Evolutionary conservation across 768 basidiomycete species (phyloP).

Genomic region (Udeniomyces megalosporus): DNA sequence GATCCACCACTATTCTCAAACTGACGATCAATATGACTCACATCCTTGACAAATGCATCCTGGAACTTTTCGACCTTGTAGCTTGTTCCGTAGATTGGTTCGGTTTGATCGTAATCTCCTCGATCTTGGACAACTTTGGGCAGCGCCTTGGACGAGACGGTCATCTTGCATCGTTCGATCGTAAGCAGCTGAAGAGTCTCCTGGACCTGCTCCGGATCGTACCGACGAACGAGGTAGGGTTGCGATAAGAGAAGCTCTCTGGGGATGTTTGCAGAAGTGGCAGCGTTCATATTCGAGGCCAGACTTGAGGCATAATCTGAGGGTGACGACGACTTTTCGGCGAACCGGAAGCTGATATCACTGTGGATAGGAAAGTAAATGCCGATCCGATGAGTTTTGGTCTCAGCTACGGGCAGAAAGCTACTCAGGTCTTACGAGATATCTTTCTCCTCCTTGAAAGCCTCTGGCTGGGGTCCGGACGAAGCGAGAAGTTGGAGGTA

Average conservation of each 20-base stretch:
- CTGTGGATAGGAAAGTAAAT: no score
- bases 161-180: constrained; percentile 52
- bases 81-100: constrained; percentile 84
- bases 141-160: constrained; percentile 62
- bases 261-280: constrained; percentile 43
- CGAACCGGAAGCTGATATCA: constrained; percentile 63
- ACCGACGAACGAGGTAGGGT: constrained; percentile 55
- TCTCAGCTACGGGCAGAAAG: no score
- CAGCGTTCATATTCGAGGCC: constrained; percentile 46
- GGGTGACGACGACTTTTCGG: constrained; percentile 57
- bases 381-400: no score
- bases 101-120: constrained; percentile 35
- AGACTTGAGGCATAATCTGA: constrained; percentile 65
- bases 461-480: constrained; percentile 29
- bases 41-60: constrained; percentile 43
- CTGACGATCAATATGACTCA: constrained; percentile 27
- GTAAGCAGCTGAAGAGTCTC: background rate
- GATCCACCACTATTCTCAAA: background rate
- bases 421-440: constrained; percentile 30
- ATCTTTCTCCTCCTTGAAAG: constrained; percentile 57
- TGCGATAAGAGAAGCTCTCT: constrained; percentile 56
- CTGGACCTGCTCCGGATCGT: constrained; percentile 38
- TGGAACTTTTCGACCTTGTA: constrained; percentile 44
- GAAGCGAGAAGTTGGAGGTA: constrained; percentile 39
- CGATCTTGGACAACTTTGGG: constrained; percentile 38